Base-by-base conservation (phyloP, 2,329 filamentous ascomycete species). In the Aspergillus sp. region DNA sequence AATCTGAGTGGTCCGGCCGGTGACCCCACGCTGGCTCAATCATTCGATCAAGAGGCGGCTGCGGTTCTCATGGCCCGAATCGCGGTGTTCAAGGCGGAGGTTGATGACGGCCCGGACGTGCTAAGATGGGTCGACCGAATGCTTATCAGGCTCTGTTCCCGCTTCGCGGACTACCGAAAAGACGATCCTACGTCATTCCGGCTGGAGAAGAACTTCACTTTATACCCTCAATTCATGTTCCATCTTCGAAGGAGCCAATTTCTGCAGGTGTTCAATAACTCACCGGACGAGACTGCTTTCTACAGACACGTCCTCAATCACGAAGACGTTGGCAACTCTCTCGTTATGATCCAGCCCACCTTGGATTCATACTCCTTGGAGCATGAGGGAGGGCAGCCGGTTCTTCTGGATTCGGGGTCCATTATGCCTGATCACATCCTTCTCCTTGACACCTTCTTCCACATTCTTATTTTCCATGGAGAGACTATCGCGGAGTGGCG, bases 191-290 rank as follows among this genome's bases (percentile, higher is more conserved):
- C 89, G 4, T 96, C 89, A 0, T 98, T 98, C 76, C 78, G 86
- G 22, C 65, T 94, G 42, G 91, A 98, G 63, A 95, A 95, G 76
- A 98, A 98, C 69, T 98, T 98, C 56, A 96, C 89, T 0, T 73
- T 98, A 11, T 98, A 98, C 55, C 91, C 91, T 15, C 91, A 98
- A 58, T 98, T 98, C 66, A 98, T 98, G 91, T 98, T 98, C 72
- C 91, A 98, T 61, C 74, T 98, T 40, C 82, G 91, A 49, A 78
- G 91, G 61, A 94, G 86, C 63, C 91, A 96, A 61, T 98, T 98
- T 69, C 64, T 98, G 44, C 91, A 98, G 56, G 88, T 98, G 36
- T 98, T 98, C 75, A 98, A 98, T 70, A 98, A 96, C 62, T 96
- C 89, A 0, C 91, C 91, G 5, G 91, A 98, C 51, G 91, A 98